phyloP scores from a whole-genome alignment of 1,284 basidiomycete genomes.

The Chalciporus sp. region DNA sequence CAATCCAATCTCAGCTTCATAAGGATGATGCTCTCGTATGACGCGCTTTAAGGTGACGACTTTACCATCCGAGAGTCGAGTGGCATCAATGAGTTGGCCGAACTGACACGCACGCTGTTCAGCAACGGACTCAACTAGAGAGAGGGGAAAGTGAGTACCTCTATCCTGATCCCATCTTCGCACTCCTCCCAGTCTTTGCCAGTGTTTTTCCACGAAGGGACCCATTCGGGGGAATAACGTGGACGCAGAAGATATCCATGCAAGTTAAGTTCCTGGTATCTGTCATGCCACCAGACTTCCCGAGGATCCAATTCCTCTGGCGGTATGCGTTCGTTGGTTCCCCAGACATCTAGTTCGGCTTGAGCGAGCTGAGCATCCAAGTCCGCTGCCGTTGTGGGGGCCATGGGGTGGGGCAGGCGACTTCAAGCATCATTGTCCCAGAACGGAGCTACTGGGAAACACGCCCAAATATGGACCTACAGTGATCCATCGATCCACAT shows the following conservation, averaged over 20 bases:
- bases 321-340: not conserved
- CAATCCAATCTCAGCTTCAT: slow-evolving; percentile 31
- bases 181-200: not conserved
- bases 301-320: slow-evolving; percentile 13
- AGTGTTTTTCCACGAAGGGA: slow-evolving; percentile 34
- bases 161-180: slow-evolving; percentile 23
- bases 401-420: no score
- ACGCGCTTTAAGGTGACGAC: slow-evolving; percentile 30
- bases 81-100: slow-evolving; percentile 35
- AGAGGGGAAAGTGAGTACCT: no score
- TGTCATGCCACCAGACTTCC: slow-evolving; percentile 4
- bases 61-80: slow-evolving; percentile 30
- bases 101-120: no score
- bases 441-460: no score
- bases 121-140: no score
- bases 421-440: no score
- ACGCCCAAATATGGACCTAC: no score
- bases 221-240: slow-evolving; percentile 38
- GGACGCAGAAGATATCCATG: slow-evolving; percentile 39
- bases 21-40: no score
- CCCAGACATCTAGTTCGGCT: not conserved
- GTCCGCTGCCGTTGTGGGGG: no score
- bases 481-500: no score
- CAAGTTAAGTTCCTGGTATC: slow-evolving; percentile 9
- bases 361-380: not conserved